phyloP scores from a whole-genome alignment of 2,329 filamentous ascomycete genomes.

The Xylariales sp. region DNA sequence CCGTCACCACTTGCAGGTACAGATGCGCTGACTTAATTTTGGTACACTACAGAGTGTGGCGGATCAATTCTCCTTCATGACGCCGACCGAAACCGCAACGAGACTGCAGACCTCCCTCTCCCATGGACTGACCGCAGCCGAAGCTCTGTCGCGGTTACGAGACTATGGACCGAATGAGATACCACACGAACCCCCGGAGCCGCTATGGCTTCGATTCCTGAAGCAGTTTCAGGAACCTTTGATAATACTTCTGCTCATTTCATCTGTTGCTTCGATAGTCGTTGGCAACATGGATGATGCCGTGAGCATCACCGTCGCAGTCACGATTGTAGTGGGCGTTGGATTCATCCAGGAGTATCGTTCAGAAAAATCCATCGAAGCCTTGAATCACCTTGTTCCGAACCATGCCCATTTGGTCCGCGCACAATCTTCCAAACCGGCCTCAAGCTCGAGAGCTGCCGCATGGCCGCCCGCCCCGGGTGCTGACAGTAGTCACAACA shows the following conservation, averaged over 20 bases:
- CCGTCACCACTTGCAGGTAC: background rate
- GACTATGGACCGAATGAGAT: conserved; percentile 90
- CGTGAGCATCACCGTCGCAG: conserved; percentile 89
- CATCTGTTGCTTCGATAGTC: conserved; percentile 80
- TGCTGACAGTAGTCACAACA: conserved; percentile 43
- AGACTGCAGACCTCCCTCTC: conserved; percentile 78
- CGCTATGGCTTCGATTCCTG: conserved; percentile 88
- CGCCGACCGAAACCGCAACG: conserved; percentile 72
- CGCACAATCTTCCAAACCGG: conserved; percentile 35
- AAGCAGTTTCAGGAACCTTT: conserved; percentile 97
- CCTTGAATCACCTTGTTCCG: conserved; percentile 86
- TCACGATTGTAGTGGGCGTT: conserved; percentile 94
- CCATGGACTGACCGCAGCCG: conserved; percentile 73
- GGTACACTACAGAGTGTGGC: conserved; percentile 40
- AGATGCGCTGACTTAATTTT: background rate
- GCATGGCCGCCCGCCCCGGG: conserved; percentile 44
- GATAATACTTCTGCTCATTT: conserved; percentile 86
- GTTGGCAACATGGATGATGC: conserved; percentile 95
- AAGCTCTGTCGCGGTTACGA: conserved; percentile 75
- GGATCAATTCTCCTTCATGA: conserved; percentile 62
- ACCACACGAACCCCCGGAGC: conserved; percentile 88
- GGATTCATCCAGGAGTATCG: conserved; percentile 97
- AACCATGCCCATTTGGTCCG: conserved; percentile 95
- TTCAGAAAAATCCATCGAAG: conserved; percentile 95
- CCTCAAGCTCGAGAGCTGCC: conserved; percentile 28